Base-by-base conservation (phyloP, 495 filamentous ascomycete genomes). In the Penicillium cinerascens region DNA sequence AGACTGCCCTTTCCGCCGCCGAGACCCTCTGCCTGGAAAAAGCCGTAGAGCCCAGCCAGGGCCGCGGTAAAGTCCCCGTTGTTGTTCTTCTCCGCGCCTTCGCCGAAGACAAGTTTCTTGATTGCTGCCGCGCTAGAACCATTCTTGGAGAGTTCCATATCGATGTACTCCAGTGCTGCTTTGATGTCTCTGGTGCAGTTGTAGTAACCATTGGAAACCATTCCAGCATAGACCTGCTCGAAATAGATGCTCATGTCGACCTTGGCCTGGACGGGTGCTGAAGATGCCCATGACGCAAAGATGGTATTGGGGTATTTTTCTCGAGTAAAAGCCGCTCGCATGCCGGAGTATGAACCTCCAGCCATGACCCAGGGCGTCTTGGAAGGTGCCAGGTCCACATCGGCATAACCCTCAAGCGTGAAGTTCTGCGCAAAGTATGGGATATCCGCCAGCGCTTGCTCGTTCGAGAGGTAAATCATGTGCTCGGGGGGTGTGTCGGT, bases 341-440 rank as follows among this genome's bases (percentile, higher is more conserved):
- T 77, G 1, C 82, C 82, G 4, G 82, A 63, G 59, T 85, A 84
- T 9, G 79, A 82, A 9, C 79, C 81, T 39, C 82, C 82, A 1
- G 83, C 46, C 66, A 83, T 79, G 26, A 85, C 61, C 81, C 82
- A 85, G 6, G 82, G 82, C 0, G 79, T 78, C 1, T 51, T 59
- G 25, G 63, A 52, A 0, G 80, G 79, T 0, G 73, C 71, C 26
- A 83, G 49, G 44, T 77, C 67, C 11, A 65, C 33, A 16, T 71
- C 48, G 6, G 65, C 37, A 40, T 73, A 63, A 4, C 58, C 65
- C 16, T 49, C 33, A 9, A 71, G 68, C 26, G 54, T 68, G 63
- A 82, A 83, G 22, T 72, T 71, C 42, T 69, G 57, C 1, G 80
- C 80, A 62, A 83, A 82, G 41, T 61, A 67, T 0, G 74, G 75